These are phyloP conservation scores for Fusarium solani-melongenae DNA, from an alignment of 2,329 filamentous ascomycete genomes.

Conservation along the genomic window DNA sequence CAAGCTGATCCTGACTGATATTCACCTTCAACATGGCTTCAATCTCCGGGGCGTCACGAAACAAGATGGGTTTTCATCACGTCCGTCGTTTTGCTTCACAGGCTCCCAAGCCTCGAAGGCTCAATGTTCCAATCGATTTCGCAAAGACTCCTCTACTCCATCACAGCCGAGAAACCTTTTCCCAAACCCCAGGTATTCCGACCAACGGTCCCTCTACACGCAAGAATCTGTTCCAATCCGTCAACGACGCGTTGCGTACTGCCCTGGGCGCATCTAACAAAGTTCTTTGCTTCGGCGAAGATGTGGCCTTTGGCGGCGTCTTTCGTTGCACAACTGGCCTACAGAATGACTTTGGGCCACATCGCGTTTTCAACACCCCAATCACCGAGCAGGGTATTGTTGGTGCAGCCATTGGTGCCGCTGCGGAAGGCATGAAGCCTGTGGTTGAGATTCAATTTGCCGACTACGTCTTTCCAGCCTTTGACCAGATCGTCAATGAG, in stretches of 20 bases:
- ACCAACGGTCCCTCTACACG: constrained; percentile 77
- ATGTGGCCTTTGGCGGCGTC: constrained; percentile 94
- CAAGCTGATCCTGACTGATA: not conserved
- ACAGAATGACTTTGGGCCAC: constrained; percentile 82
- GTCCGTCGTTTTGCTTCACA: not conserved
- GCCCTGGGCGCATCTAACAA: constrained; percentile 84
- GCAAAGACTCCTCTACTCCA: constrained; percentile 1
- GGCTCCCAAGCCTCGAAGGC: not conserved
- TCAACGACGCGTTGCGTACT: constrained; percentile 87
- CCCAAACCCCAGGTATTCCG: not conserved
- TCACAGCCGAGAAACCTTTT: not conserved
- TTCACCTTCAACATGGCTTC: not conserved
- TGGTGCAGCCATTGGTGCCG: constrained; percentile 89
- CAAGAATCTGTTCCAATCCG: constrained; percentile 91
- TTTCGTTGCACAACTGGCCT: constrained; percentile 93
- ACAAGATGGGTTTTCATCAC: not conserved
- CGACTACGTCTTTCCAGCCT: constrained; percentile 91
- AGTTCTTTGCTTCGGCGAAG: constrained; percentile 93
- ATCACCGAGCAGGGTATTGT: constrained; percentile 92
- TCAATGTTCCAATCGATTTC: constrained; percentile 1
- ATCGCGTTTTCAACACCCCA: constrained; percentile 94
- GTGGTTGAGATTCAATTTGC: constrained; percentile 95
- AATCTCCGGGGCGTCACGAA: not conserved
- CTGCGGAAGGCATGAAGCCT: constrained; percentile 89
- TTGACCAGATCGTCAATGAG: constrained; percentile 93